A percentile compares a stretch with the other conserved stretches of the same genome.
Conservation (phyloP, 2,329 filamentous ascomycete species). For the Blastomyces silverae region DNA sequence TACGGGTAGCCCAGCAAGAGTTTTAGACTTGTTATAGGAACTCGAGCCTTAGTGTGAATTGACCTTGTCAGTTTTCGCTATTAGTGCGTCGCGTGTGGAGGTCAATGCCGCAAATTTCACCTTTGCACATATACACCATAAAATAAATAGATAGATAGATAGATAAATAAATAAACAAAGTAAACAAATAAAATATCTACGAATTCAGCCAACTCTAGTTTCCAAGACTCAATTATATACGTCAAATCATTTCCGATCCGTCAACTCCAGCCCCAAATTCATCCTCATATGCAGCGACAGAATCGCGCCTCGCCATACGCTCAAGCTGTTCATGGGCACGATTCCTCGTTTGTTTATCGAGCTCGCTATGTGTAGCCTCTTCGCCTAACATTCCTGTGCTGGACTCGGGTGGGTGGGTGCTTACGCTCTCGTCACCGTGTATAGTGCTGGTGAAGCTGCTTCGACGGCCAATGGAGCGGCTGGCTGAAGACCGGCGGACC, state of each 20-base stretch:
- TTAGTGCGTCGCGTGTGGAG: background rate
- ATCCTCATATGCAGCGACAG: conserved; percentile 49
- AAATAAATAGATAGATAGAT: no score
- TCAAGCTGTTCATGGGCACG: conserved; percentile 78
- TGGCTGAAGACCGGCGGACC: conserved; percentile 71
- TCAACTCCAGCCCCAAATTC: conserved; percentile 57
- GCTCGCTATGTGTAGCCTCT: conserved; percentile 39
- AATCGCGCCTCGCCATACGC: conserved; percentile 57
- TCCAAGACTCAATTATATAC: background rate
- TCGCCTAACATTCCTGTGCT: background rate
- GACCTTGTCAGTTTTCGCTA: background rate
- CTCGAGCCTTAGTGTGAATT: background rate
- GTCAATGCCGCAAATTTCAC: no score
- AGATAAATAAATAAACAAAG: no score
- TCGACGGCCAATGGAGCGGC: conserved; percentile 72
- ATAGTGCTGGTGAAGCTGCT: conserved; percentile 61
- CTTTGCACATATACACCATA: no score
- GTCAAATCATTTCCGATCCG: conserved; percentile 20
- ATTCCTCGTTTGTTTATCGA: conserved; percentile 65
- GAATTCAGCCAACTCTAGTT: background rate
- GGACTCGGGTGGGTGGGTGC: background rate
- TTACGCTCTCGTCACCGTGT: background rate
- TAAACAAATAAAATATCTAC: background rate
- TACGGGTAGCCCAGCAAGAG: background rate
- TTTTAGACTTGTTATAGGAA: background rate